Evolutionary conservation across 352 stramenopile genomes (phyloP).

Genomic region (Globisporangium uncinulatum): DNA sequence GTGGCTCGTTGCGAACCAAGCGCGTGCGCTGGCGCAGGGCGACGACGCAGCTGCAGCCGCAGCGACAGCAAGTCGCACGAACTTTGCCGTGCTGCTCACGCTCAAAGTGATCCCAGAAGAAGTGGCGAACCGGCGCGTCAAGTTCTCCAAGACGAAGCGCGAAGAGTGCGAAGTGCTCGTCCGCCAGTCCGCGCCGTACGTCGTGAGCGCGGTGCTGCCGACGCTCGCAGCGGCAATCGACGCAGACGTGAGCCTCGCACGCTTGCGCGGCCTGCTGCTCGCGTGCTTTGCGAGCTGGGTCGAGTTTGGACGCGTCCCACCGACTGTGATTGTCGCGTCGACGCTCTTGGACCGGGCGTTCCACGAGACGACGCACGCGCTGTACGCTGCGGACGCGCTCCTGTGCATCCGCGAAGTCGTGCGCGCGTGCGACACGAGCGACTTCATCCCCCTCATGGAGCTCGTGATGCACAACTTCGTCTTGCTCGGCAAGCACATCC

Average conservation of each 20-base stretch:
- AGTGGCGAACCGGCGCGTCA: constrained; percentile 73
- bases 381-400: constrained; percentile 41
- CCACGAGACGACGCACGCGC: constrained; percentile 32
- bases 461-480: constrained; percentile 78
- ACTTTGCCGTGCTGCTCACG: constrained; percentile 69
- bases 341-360: constrained; percentile 60
- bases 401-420: constrained; percentile 67
- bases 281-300: constrained; percentile 72
- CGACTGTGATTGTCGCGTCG: constrained; percentile 51
- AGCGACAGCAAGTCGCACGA: constrained; percentile 40
- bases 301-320: constrained; percentile 54
- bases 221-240: constrained; percentile 55
- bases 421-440: constrained; percentile 42
- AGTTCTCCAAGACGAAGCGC: constrained; percentile 65
- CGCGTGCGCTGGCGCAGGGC: constrained; percentile 23
- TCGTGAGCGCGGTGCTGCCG: constrained; percentile 53
- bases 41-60: constrained; percentile 27
- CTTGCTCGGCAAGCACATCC: constrained; percentile 52
- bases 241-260: constrained; percentile 34
- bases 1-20: constrained; percentile 73
- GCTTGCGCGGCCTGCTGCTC: constrained; percentile 44
- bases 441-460: constrained; percentile 68
- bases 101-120: constrained; percentile 77
- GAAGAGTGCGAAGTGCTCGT: constrained; percentile 61
- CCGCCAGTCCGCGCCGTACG: constrained; percentile 50